Conservation (phyloP, 225 moss, liverwort and hornwort genomes). For the Straminergon stramineum region DNA sequence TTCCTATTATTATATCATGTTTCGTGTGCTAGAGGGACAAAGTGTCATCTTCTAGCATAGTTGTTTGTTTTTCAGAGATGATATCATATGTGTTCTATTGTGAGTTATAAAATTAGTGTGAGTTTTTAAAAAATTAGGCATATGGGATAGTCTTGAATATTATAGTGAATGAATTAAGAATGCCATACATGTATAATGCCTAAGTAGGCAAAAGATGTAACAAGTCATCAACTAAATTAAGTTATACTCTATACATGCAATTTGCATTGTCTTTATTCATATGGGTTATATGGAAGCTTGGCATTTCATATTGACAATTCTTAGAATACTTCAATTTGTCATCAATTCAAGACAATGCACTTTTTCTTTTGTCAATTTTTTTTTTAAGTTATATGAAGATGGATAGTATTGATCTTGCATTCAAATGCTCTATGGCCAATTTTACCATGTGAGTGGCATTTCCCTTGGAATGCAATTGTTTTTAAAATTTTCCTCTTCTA, state of each 20-base stretch:
- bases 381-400: background rate
- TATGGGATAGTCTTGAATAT: background rate
- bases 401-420: background rate
- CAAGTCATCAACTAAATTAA: background rate
- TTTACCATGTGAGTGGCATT: background rate
- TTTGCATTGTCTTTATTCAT: background rate
- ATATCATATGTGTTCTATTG: background rate
- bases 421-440: background rate
- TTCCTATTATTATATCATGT: background rate
- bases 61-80: background rate
- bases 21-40: accelerated
- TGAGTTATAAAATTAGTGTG: background rate
- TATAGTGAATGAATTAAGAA: background rate
- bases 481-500: too few relatives aligned
- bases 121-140: background rate
- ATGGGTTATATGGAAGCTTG: background rate
- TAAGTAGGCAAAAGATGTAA: background rate
- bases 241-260: accelerated
- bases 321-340: background rate
- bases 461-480: background rate
- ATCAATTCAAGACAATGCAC: background rate
- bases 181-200: background rate
- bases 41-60: background rate
- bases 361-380: background rate
- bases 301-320: background rate